These are phyloP conservation scores for Murraya koenigii DNA, from an alignment of 345 rosid species.

Conservation along the genomic window DNA sequence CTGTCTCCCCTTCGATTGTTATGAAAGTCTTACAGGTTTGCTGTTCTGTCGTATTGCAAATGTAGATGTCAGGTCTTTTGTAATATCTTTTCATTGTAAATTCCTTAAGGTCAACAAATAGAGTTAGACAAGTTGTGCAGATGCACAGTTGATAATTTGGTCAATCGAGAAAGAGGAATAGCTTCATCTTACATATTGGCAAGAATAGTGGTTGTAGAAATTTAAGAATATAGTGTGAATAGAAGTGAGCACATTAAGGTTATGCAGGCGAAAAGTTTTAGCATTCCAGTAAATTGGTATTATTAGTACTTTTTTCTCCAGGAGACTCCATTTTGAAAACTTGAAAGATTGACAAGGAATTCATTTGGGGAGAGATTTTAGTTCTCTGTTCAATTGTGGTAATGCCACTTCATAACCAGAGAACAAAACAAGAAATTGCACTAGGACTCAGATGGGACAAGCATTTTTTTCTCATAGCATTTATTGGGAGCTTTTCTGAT, in stretches of 20 bases:
- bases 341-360: neutral
- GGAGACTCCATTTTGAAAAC: too few species aligned
- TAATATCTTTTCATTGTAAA: neutral
- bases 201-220: neutral
- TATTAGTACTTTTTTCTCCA: too few species aligned
- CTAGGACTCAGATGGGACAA: too few species aligned
- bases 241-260: neutral
- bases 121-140: neutral
- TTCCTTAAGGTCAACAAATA: neutral
- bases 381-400: neutral
- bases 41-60: neutral
- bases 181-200: neutral
- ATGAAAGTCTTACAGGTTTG: neutral
- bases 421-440: neutral
- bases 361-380: neutral
- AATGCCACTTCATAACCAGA: neutral
- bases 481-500: neutral
- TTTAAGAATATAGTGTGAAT: neutral
- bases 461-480: neutral
- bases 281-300: neutral
- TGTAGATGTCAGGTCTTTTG: neutral
- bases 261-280: neutral
- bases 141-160: neutral
- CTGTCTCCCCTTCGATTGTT: neutral
- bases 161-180: neutral